These are phyloP conservation scores for Tricholoma hemisulphureum DNA, from an alignment of 768 basidiomycete species.

Conservation along the genomic window DNA sequence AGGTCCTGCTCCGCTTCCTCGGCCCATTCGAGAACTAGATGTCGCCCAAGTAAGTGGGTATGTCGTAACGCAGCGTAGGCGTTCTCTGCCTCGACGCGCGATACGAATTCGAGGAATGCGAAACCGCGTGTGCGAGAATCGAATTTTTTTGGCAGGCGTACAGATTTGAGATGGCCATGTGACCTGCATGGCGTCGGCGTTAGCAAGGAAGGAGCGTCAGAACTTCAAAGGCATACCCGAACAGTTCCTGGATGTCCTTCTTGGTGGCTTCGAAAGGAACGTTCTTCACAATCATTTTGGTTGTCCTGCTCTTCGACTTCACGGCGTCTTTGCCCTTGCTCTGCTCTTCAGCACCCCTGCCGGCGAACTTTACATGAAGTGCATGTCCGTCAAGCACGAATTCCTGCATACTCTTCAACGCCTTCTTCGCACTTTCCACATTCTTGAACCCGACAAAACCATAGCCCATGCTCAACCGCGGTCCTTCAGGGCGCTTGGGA, in stretches of 20 bases:
- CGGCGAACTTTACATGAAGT: constrained; percentile 82
- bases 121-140: constrained; percentile 89
- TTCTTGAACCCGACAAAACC: constrained; percentile 93
- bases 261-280: constrained; percentile 95
- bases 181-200: constrained; percentile 46
- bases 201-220: neutral
- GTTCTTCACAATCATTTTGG: constrained; percentile 98
- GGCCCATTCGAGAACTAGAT: constrained; percentile 95
- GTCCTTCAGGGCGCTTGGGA: constrained; percentile 62
- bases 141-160: constrained; percentile 90
- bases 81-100: constrained; percentile 85
- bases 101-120: constrained; percentile 93
- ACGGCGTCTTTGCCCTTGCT: constrained; percentile 34
- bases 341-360: constrained; percentile 63
- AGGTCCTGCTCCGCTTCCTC: constrained; percentile 78
- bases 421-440: constrained; percentile 67
- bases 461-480: constrained; percentile 87
- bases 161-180: constrained; percentile 91
- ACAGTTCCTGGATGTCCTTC: constrained; percentile 87
- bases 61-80: constrained; percentile 85
- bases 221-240: constrained; percentile 58
- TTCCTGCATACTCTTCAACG: constrained; percentile 73
- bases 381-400: constrained; percentile 86
- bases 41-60: constrained; percentile 93
- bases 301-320: constrained; percentile 59